Evolutionary conservation across 257 asterid species (phyloP).

Genomic region (Solanum infundibuliforme): DNA sequence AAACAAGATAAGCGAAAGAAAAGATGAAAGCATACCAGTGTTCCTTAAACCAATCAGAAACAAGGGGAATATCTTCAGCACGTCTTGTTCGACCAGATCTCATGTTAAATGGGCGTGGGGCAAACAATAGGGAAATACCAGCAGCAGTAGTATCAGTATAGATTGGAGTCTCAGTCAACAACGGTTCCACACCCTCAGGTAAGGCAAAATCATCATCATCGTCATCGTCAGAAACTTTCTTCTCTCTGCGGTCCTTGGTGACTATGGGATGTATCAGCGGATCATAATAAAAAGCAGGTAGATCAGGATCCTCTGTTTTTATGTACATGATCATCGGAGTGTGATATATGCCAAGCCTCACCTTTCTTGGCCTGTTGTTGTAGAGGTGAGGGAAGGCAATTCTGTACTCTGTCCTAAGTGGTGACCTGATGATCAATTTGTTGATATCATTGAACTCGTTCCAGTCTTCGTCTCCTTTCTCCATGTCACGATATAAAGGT

Average conservation of each 20-base stretch:
- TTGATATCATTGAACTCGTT: conserved; percentile 95
- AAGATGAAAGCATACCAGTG: conserved; percentile 59
- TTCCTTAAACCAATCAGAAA: conserved; percentile 98
- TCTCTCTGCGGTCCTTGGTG: conserved; percentile 70
- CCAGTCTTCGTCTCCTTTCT: conserved; percentile 99
- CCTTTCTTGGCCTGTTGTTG: conserved; percentile 92
- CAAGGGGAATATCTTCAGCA: conserved; percentile 98
- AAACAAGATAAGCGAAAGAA: neutral
- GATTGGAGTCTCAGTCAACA: conserved; percentile 51
- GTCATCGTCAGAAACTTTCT: conserved; percentile 61
- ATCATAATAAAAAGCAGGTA: conserved; percentile 93
- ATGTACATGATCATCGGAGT: conserved; percentile 97
- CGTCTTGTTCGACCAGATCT: conserved; percentile 98
- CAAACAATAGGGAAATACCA: conserved; percentile 89
- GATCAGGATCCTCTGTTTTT: conserved; percentile 97
- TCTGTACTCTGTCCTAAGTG: conserved; percentile 96
- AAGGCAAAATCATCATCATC: conserved; percentile 77
- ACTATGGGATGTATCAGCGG: conserved; percentile 94
- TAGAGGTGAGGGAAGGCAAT: conserved; percentile 95
- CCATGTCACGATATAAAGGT: conserved; percentile 98
- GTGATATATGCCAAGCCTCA: conserved; percentile 81
- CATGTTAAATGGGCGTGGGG: conserved; percentile 97
- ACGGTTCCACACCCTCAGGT: conserved; percentile 85
- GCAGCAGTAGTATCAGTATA: conserved; percentile 98
- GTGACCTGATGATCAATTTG: conserved; percentile 93